A percentile compares a stretch with the other conserved stretches of the same genome.
Conservation (phyloP, 352 stramenopile genomes). For the Globisporangium yorkense region DNA sequence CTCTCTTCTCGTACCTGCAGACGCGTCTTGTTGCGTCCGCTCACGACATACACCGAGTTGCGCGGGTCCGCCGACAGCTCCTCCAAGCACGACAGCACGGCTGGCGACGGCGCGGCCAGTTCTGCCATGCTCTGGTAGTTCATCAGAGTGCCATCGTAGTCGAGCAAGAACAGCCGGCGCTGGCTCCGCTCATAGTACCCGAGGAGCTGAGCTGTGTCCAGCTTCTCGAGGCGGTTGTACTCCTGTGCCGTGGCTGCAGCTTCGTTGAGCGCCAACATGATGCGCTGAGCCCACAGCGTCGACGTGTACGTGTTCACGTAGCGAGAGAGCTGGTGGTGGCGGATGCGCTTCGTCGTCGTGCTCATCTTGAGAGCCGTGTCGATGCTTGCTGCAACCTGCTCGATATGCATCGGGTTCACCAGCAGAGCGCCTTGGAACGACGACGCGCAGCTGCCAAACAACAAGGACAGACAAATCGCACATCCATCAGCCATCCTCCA, state of each 20-base stretch:
- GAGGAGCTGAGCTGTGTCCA: slow-evolving; percentile 78
- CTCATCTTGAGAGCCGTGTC: slow-evolving; percentile 83
- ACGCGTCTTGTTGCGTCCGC: slow-evolving; percentile 67
- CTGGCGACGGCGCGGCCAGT: slow-evolving; percentile 48
- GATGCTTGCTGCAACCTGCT: slow-evolving; percentile 82
- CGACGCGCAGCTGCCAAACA: slow-evolving; percentile 57
- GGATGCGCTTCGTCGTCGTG: slow-evolving; percentile 82
- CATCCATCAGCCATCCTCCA: neutral
- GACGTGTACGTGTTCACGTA: slow-evolving; percentile 90
- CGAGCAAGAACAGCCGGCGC: slow-evolving; percentile 74
- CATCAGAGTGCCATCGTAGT: slow-evolving; percentile 84
- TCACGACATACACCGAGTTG: slow-evolving; percentile 86
- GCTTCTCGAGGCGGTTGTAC: slow-evolving; percentile 83
- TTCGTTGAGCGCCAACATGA: slow-evolving; percentile 79
- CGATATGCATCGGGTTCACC: slow-evolving; percentile 88
- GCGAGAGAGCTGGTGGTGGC: slow-evolving; percentile 76
- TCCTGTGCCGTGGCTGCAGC: slow-evolving; percentile 68
- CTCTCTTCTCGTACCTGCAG: slow-evolving; percentile 27
- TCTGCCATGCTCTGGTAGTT: slow-evolving; percentile 78
- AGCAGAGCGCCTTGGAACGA: slow-evolving; percentile 86
- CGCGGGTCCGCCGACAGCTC: slow-evolving; percentile 60
- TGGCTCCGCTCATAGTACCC: slow-evolving; percentile 82
- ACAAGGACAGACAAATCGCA: slow-evolving; percentile 11
- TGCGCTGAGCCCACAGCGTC: slow-evolving; percentile 77
- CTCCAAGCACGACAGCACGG: slow-evolving; percentile 57